Percentiles rank a stretch among this genome's conserved stretches.
These are phyloP conservation scores for Neonothopanus nambi DNA, from an alignment of 1,284 basidiomycete species.

Conservation along the genomic window DNA sequence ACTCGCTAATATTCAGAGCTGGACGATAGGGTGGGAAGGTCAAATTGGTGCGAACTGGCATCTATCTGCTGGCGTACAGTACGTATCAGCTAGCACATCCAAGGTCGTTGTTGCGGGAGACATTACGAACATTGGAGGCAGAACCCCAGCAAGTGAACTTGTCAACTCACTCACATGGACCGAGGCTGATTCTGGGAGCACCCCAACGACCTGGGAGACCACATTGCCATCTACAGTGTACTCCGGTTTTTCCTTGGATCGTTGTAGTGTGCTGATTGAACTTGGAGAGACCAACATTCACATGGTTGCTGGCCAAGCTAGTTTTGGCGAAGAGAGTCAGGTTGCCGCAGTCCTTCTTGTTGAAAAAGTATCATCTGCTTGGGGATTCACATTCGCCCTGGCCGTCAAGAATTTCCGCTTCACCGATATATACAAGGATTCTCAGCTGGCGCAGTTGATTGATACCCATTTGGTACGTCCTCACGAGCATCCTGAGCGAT, in stretches of 20 bases:
- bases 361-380: not conserved
- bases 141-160: not conserved
- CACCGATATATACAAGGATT: not conserved
- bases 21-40: not conserved
- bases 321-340: not conserved
- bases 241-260: not conserved
- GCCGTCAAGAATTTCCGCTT: not conserved
- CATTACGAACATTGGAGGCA: not conserved
- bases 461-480: slow-evolving; percentile 1
- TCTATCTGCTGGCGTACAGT: not conserved
- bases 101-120: not conserved
- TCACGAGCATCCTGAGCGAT: not conserved
- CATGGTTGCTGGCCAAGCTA: not conserved
- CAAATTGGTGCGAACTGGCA: not conserved
- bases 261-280: not conserved
- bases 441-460: not conserved
- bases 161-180: not conserved
- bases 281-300: not conserved
- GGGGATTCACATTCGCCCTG: not conserved
- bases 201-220: not conserved
- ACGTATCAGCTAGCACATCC: not conserved
- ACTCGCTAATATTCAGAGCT: not conserved
- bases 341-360: not conserved
- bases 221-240: not conserved
- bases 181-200: not conserved